Base-by-base conservation (phyloP, 176 grass and related monocot genomes). In the Aegilops longissima region DNA sequence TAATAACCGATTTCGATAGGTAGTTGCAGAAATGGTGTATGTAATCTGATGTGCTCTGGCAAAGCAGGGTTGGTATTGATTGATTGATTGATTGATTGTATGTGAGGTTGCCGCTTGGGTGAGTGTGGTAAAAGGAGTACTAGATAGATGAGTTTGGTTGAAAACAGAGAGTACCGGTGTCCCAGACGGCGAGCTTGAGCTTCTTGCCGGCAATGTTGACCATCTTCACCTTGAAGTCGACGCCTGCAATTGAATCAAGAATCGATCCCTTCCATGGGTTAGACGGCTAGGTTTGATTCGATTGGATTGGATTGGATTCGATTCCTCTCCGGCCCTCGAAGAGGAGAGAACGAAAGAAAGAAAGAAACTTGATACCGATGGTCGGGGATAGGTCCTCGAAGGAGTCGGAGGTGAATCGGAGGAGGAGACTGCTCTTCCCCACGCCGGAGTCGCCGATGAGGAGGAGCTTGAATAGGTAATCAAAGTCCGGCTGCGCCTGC, bases 191-290 rank as follows among this genome's bases (percentile, higher is more conserved):
- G 85, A 99, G 97, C 83, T 99, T 99, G 72, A 99, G 89, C 62
- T 93, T 96, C 87, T 97, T 96, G 49, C 94, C 97, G 49, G 87
- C 94, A 75, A 94, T 92, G 70, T 79, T 90, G 47, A 99, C 90
- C 92, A 99, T 99, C 78, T 99, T 99, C 18, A 99, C 97, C 92
- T 99, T 99, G 83, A 97, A 99, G 77, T 99, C 97, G 67, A 99
- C 94, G 81, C 97, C 97, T 99, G 70, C 8, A 76, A 45, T 34
- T 31, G 3, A 31, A 31, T 31, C 31, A 31, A 31, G 31, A 31
- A 31, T 31, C 31, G 31, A 31, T 3, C 31, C 31, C 31, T 31
- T 34, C 33, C 33, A 34, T 34, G 33, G 33, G 33, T 34, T 34
- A 34, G 31, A 31, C 31, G 31, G 33, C 39, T 42, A 10, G 39